Base-by-base conservation (phyloP, 176 grass and related monocot species). In the Carex myosuroides region DNA sequence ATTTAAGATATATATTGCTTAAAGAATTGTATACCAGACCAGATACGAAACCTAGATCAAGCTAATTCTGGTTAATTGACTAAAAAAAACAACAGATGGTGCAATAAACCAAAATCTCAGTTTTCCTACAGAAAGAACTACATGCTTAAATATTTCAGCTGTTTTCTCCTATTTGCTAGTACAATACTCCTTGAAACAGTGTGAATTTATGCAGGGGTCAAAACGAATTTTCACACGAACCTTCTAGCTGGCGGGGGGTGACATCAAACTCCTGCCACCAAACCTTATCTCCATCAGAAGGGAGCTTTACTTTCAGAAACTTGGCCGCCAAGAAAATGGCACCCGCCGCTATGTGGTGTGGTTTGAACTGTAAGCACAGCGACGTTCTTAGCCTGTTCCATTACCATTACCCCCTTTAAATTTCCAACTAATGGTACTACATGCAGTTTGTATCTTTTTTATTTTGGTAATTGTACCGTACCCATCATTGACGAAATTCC, bases 401-500 rank as follows among this genome's bases (percentile, higher is more conserved):
- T 53, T 52, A 83, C 81, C 81, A 83, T 66, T 83, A 91, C 80
- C 87, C 90, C 90, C 62, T 88, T 92, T 92, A 81, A 69, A 88
- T 79, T 76, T 81, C 32, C 79, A 64, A 81, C 60, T 81, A 81
- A 78, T 78, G 73, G 73, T 35, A 78, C 73, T 78, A 78, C 73
- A 78, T 78, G 73, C 73, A 78, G 70, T 76, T 83, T 69, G 79
- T 88, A 92, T 84, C 70, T 56, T 48, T 32, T 83, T 58, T 87
- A 6, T 8, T 92, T 89, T 85, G 50, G 85, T 87, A 87, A 80
- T 87, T 86, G 90, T 91, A 91, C 79, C 89, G 69, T 97, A 97
- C 95, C 95, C 95, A 89, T 97, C 95, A 73, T 97, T 97, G 86
- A 97, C 95, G 88, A 97, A 97, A 92, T 92, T 97, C 95, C 92